Evolutionary conservation across 1,139 yeast genomes (phyloP), one percentile per base, ranked within the genome.

Genomic region (Fermentozyma sake): DNA sequence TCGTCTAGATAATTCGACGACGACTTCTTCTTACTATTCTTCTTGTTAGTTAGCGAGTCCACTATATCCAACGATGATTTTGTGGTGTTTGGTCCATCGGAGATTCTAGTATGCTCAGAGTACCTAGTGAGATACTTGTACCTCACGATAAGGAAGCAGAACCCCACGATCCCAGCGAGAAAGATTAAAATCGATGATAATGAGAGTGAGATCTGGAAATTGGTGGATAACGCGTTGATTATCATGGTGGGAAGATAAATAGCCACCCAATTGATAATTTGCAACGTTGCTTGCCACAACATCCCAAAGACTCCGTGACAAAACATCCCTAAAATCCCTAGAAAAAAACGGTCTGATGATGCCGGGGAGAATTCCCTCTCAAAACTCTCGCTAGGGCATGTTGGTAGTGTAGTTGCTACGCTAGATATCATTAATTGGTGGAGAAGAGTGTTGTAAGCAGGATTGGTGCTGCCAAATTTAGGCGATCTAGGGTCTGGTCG

Each of bases 1-100:
- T 89, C 95, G 50, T 91, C 96, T 33, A 91, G 61, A 48, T 87
- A 89, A 36, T 65, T 65, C 2, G 57, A 35, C 9, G 50, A 41
- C 14, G 51, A 35, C 21, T 53, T 41, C 37, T 44, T 53, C 37
- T 53, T 52, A 33, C 57, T 56, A 27, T 55, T 56, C 22, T 56
- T 51, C n/a, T 58, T 46, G 15, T 31, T 35, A 14, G 26, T 23
- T n/a, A 36, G 27, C 7, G 37, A 34, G 7, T 33, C 42, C n/a
- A 32, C 40, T 20, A 42, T 23, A 12, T 30, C 35, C 23, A 32
- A 30, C 7, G 36, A 28, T 8, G 21, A 18, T 16, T 35, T 33
- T 8, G 25, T 14, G n/a, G 29, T 18, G 8, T 23, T 32, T 14
- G 22, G 27, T 16, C 23, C 27, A 5, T 27, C 29, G 16, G 32